Base-by-base conservation (phyloP, 148 eudicot genomes). In the Bassia scoparia region DNA sequence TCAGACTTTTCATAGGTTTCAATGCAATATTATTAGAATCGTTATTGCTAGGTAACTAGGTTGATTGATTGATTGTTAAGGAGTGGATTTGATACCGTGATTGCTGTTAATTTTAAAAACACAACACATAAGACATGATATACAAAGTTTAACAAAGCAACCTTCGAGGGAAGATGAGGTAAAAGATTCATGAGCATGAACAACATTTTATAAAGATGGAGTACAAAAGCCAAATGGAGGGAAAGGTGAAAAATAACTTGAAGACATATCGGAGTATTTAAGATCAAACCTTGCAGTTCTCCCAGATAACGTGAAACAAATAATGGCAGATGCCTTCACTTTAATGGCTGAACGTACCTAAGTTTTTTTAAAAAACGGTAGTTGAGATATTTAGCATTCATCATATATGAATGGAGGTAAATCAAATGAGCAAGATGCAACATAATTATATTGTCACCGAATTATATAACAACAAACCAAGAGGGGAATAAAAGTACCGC, bases 321-420 rank as follows among this genome's bases (percentile, higher is more conserved):
- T 86, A 49, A 93, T 90, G 71, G 84, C 89, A 37, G 98, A 90
- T 71, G 96, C 98, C 81, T 87, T 93, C 78, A 93, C 98, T 81
- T 90, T 93, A 54, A 93, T 85, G 61, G 98, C 98, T 21, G 96
- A 92, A 8, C 93, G 83, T 37, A 93, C 96, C 98, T 90, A 77
- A 30, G 30, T 71, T 37, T n/a, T 2, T 18, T 23, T 21, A 37
- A 11, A 16, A 11, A 16, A 52, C 24, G n/a, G 21, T 78, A 20
- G 58, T 58, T 17, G 49, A 24, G 15, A 37, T 68, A 18, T 34
- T 31, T 33, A 26, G 16, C 27, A 63, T 46, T 37, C 49, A 69
- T 59, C 59, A 46, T 21, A 13, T 2, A n/a, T 29, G 37, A 56
- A 35, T 10, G 3, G 16, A 30, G 17, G 10, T 30, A 5, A 13